Percentiles rank a stretch among this genome's conserved stretches.
These are phyloP conservation scores for Barnettozyma populi DNA, from an alignment of 805 yeast genomes.

Conservation along the genomic window DNA sequence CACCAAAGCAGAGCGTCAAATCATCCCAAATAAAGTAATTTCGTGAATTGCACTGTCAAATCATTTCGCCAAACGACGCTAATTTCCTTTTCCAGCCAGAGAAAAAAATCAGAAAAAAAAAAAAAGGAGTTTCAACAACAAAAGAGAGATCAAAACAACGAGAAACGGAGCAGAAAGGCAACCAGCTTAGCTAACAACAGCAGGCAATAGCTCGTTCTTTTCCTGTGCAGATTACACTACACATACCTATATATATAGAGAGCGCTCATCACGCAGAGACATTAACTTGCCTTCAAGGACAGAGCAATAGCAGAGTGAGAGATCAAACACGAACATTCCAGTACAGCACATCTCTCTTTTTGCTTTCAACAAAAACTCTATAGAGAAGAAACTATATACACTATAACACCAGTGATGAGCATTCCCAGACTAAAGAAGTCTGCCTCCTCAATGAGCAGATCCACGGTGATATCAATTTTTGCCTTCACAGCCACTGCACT, in stretches of 20 bases:
- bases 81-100: not conserved
- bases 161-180: not conserved
- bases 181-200: not conserved
- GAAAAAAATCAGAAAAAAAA: not conserved
- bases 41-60: not conserved
- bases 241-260: too few species aligned
- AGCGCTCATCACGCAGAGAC: not conserved
- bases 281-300: not conserved
- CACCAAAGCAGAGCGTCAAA: not conserved
- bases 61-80: not conserved
- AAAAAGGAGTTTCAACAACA: not conserved
- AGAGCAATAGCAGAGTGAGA: not conserved
- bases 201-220: not conserved
- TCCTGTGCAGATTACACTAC: not conserved
- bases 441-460: not conserved
- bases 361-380: not conserved
- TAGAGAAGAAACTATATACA: not conserved
- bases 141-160: not conserved
- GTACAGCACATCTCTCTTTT: not conserved
- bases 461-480: not conserved
- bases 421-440: not conserved
- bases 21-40: not conserved
- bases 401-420: not conserved
- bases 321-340: not conserved
- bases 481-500: slow-evolving; percentile 13